Conservation (phyloP, 768 basidiomycete species). For the Pulveroboletus sp. region DNA sequence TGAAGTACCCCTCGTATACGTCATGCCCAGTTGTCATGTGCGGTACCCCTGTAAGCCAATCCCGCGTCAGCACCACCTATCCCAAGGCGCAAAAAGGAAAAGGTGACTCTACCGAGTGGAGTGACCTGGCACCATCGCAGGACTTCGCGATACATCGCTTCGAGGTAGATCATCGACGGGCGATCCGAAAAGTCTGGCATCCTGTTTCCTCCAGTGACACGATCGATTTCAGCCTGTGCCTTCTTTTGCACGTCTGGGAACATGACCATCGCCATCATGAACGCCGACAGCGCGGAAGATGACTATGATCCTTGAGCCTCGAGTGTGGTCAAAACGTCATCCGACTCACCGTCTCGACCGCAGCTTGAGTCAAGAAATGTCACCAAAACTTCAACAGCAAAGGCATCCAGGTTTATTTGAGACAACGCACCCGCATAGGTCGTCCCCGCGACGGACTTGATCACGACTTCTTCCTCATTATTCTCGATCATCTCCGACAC, state of each 20-base stretch:
- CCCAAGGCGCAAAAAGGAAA: not conserved
- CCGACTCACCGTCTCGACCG: conserved; percentile 20
- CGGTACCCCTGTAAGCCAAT: conserved; percentile 20
- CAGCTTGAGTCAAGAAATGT: conserved; percentile 6
- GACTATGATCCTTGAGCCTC: conserved; percentile 1
- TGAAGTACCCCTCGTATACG: conserved; percentile 16
- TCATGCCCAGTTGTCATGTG: conserved; percentile 22
- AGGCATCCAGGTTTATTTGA: too few species aligned
- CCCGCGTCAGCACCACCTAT: not conserved
- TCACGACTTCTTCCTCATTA: conserved; percentile 24
- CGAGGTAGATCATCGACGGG: conserved; percentile 22
- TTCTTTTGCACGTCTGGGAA: conserved; percentile 24
- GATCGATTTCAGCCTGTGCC: conserved; percentile 29
- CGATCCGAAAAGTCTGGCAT: conserved; percentile 23
- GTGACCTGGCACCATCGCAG: conserved; percentile 25
- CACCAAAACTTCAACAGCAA: too few species aligned
- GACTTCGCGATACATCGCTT: conserved; percentile 20
- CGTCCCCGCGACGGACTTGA: conserved; percentile 30
- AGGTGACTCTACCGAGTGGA: conserved; percentile 18
- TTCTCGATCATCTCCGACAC: conserved; percentile 21
- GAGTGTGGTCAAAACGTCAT: too few species aligned
- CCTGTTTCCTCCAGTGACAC: conserved; percentile 10
- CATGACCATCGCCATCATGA: conserved; percentile 26
- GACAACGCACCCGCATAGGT: conserved; percentile 29
- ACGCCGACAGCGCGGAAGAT: conserved; percentile 23